phyloP scores from a whole-genome alignment of 2,329 filamentous ascomycete species.

The Blastomyces parvus region DNA sequence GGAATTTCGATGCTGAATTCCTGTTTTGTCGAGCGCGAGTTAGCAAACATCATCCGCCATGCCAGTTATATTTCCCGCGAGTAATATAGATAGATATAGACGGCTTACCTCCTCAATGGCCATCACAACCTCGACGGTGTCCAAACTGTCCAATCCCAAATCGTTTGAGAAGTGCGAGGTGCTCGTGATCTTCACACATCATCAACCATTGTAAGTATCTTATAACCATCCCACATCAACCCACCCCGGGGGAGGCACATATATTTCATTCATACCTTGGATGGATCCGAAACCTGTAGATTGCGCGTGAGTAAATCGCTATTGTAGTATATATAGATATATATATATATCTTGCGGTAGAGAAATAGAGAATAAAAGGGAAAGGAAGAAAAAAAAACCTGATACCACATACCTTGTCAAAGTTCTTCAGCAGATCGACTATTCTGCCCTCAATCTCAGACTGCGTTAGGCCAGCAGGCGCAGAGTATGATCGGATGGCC shows the following conservation, averaged over 20 bases:
- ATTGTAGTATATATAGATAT: no score
- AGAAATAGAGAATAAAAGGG: background rate
- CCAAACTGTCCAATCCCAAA: constrained; percentile 90
- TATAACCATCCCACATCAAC: background rate
- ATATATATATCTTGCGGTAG: background rate
- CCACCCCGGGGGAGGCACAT: background rate
- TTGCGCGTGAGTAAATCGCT: constrained; percentile 14
- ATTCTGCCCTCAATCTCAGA: constrained; percentile 85
- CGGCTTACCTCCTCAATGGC: constrained; percentile 84
- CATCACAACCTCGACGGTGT: constrained; percentile 99
- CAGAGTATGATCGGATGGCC: constrained; percentile 76
- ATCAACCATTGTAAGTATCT: constrained; percentile 18
- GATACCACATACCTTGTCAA: constrained; percentile 73
- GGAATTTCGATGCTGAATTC: constrained; percentile 93
- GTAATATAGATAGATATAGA: background rate
- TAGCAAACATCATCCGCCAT: background rate
- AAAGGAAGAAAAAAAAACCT: constrained; percentile 1
- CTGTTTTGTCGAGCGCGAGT: constrained; percentile 32
- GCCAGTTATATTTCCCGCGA: background rate
- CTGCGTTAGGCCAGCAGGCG: constrained; percentile 66
- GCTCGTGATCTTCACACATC: constrained; percentile 58
- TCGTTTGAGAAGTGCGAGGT: constrained; percentile 92
- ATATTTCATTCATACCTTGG: constrained; percentile 41
- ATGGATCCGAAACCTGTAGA: constrained; percentile 39
- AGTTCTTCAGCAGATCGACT: constrained; percentile 84